Conservation (phyloP, 306 rosid genomes). For the Fragaria vesca region DNA sequence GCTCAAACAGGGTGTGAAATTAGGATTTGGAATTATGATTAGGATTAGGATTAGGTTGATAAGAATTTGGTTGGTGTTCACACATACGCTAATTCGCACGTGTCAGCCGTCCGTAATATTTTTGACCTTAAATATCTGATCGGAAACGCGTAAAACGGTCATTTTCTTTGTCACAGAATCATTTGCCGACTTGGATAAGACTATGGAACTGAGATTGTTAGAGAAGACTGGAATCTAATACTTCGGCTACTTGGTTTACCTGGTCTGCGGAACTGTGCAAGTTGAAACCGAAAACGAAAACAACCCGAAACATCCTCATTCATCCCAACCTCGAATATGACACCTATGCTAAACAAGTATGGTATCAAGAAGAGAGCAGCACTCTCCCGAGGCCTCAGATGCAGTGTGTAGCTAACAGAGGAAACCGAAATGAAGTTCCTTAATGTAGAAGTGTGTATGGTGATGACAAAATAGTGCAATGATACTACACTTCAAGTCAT, state of each 20-base stretch:
- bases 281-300: background rate
- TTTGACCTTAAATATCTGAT: background rate
- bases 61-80: background rate
- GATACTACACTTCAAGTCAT: background rate
- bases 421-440: background rate
- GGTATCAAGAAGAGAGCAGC: background rate
- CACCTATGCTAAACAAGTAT: too few species aligned
- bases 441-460: background rate
- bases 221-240: background rate
- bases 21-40: background rate
- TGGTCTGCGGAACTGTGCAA: background rate
- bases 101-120: background rate
- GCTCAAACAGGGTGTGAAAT: background rate
- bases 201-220: background rate
- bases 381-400: background rate
- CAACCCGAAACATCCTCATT: background rate
- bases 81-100: background rate
- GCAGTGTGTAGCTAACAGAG: background rate
- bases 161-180: background rate
- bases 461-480: background rate
- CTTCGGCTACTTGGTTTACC: background rate
- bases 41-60: background rate
- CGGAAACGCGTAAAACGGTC: constrained; percentile 2
- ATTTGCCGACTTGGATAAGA: background rate
- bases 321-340: too few species aligned